These are phyloP conservation scores for Hymenoscyphus infarciens DNA, from an alignment of 2,329 filamentous ascomycete genomes.

Conservation along the genomic window DNA sequence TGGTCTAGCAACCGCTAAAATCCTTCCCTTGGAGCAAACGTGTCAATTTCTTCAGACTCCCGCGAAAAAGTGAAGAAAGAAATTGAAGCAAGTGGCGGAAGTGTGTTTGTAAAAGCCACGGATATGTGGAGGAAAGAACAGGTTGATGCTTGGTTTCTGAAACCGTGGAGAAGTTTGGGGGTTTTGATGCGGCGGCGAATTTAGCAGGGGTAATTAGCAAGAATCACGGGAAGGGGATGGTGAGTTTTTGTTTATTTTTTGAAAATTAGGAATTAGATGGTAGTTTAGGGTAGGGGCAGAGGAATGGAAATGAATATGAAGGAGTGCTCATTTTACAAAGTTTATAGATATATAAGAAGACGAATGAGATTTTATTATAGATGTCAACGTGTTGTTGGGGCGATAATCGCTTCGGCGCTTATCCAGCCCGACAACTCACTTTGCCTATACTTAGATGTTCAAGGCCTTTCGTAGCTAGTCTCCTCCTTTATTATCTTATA, in stretches of 20 bases:
- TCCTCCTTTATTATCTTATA: no score
- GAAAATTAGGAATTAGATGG: no score
- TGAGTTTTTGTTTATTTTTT: no score
- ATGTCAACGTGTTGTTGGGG: no score
- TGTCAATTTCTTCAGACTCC: constrained; percentile 15
- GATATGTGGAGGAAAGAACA: constrained; percentile 10
- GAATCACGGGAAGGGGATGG: no score
- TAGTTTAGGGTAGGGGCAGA: no score
- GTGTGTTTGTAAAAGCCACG: constrained; percentile 5
- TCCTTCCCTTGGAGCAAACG: constrained; percentile 18
- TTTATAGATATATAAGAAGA: constrained; percentile 36
- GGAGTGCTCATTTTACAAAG: neutral
- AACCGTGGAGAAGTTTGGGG: constrained; percentile 35
- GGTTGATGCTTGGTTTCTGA: constrained; percentile 35
- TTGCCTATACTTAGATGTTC: no score
- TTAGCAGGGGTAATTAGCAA: constrained; percentile 34
- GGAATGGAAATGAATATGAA: no score
- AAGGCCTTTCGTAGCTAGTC: no score
- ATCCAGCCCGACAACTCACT: no score
- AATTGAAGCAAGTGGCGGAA: constrained; percentile 21
- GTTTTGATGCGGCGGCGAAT: constrained; percentile 39
- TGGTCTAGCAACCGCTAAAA: constrained; percentile 66
- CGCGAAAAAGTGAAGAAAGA: constrained; percentile 32
- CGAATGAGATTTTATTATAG: no score
- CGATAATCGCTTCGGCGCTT: no score